Evolutionary conservation across 306 rosid genomes (phyloP).

Genomic region (Castanea crenata): DNA sequence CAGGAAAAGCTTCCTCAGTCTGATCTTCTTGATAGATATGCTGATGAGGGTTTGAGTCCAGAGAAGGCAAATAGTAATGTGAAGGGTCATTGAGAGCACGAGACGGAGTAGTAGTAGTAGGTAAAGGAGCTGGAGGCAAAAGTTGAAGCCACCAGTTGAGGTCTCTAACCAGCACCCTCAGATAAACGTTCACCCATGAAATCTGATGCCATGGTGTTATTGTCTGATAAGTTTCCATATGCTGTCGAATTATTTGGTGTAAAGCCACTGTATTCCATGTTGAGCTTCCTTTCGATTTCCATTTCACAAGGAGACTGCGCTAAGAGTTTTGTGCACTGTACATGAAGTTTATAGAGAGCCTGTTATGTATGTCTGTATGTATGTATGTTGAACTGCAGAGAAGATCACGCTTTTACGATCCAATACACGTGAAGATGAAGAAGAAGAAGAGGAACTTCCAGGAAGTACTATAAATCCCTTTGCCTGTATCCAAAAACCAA

Average conservation of each 20-base stretch:
- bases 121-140: neutral
- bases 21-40: constrained; percentile 18
- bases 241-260: constrained; percentile 3
- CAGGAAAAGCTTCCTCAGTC: neutral
- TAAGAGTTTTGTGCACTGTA: too few species aligned
- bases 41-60: neutral
- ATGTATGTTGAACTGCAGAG: too few species aligned
- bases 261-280: constrained; percentile 33
- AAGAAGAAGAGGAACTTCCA: neutral
- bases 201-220: constrained; percentile 3
- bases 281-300: constrained; percentile 1
- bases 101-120: neutral
- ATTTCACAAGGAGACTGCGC: neutral
- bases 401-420: neutral
- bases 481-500: neutral
- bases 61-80: constrained; percentile 16
- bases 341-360: too few species aligned
- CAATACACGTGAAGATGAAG: constrained; percentile 1
- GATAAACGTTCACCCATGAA: constrained; percentile 37
- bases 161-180: constrained; percentile 56
- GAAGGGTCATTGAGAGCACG: neutral
- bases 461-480: neutral
- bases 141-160: constrained; percentile 3
- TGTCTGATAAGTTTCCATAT: constrained; percentile 10
- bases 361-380: too few species aligned